Evolutionary conservation across 768 basidiomycete genomes (phyloP), one percentile per base, ranked within the genome.

Genomic region (Kondoa subrosea): DNA sequence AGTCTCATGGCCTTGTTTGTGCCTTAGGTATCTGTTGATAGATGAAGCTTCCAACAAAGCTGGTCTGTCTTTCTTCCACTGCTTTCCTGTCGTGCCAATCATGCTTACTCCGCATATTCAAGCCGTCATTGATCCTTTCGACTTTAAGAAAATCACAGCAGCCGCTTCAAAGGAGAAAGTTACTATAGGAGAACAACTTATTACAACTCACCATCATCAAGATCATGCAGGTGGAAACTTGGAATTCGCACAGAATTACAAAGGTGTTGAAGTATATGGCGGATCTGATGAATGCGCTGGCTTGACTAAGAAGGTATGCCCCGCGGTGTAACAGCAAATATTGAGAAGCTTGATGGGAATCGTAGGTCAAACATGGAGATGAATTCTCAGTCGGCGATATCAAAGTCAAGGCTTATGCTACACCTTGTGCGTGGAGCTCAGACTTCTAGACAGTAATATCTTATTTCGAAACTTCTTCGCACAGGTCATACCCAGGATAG

Each of bases 401-500:
- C 71, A 76, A 78, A 57, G 77, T 81, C 4, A 74, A 69, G 14
- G 72, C 73, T 14, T 32, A 72, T 15, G 67, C 66, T 63, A 75
- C 73, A 4, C 73, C 74, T 0, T 74, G 68, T 66, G 40, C 33
- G 21, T 57, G 2, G n/a, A 17, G n/a, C n/a, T n/a, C n/a, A n/a
- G n/a, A n/a, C n/a, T 60, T 30, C 60, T 16, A 15, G 56, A 15
- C 25, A 3, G 8, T 27, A 4, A 27, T n/a, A 21, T 26, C 31
- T 34, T 33, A 62, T 57, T 31, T 88, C 88, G 76, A 89, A 87
- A 77, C 78, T 91, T 27, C 85, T 88, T 29, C 91, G 89, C 0
- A 89, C 91, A 0, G 92, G 91, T 78, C 93, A 96, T 77, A 97
- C 93, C 1, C 88, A 88, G 75, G 93, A 96, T 78, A 95, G 92